Percentiles rank a stretch among this genome's conserved stretches.
These are phyloP conservation scores for Macrotyloma uniflorum DNA, from an alignment of 306 rosid genomes.

Conservation along the genomic window DNA sequence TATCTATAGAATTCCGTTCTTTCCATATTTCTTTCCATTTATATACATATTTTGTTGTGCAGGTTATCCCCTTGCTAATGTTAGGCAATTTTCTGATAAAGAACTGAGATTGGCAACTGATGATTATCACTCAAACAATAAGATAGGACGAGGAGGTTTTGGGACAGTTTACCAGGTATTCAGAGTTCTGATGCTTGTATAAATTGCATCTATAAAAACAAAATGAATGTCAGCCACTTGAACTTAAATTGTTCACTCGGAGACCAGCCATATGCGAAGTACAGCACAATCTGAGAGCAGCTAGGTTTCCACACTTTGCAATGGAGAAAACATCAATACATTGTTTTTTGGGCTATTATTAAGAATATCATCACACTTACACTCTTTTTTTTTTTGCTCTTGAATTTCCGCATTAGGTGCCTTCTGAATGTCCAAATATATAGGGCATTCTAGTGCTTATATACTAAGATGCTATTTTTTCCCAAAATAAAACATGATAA, in stretches of 20 bases:
- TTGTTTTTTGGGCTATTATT: neutral
- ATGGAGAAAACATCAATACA: neutral
- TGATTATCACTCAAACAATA: slow-evolving; percentile 65
- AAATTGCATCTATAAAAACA: slow-evolving; percentile 7
- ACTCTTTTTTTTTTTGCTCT: neutral
- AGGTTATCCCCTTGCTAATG: slow-evolving; percentile 60
- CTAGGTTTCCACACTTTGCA: neutral
- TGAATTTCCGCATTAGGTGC: neutral
- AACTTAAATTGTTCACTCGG: slow-evolving; percentile 2
- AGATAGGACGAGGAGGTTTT: slow-evolving; percentile 92
- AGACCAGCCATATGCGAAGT: neutral
- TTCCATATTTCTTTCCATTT: slow-evolving; percentile 8
- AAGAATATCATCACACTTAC: neutral
- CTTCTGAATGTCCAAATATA: neutral
- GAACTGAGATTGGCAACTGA: slow-evolving; percentile 77
- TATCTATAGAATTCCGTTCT: neutral
- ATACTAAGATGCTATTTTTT: neutral
- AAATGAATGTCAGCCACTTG: neutral
- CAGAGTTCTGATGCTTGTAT: neutral
- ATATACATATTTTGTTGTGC: slow-evolving; percentile 31
- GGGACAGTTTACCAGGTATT: slow-evolving; percentile 92
- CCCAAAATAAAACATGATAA: neutral
- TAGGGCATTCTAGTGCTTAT: neutral
- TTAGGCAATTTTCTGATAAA: slow-evolving; percentile 61
- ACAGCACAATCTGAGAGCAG: neutral